Evolutionary conservation across 257 asterid species (phyloP).

Genomic region (Solanum virginianum): DNA sequence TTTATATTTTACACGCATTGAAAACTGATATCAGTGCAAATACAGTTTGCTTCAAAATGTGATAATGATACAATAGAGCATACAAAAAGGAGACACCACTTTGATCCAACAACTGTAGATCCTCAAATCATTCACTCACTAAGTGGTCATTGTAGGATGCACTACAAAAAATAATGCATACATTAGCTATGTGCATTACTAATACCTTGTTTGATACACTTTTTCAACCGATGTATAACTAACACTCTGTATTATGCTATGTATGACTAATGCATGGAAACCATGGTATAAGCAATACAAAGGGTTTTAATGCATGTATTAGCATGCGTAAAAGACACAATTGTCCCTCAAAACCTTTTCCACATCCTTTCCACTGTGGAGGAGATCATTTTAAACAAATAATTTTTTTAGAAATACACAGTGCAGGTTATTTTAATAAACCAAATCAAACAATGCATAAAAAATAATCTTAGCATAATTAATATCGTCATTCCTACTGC

Average conservation of each 20-base stretch:
- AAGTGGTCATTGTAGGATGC: neutral
- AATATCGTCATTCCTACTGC: neutral
- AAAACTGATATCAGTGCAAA: neutral
- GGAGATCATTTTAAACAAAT: neutral
- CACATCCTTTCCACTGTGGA: neutral
- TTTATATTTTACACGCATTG: neutral
- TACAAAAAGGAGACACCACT: neutral
- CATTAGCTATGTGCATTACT: neutral
- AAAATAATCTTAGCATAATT: neutral
- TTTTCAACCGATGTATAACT: neutral
- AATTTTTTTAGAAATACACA: neutral
- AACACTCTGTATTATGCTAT: neutral
- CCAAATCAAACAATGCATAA: neutral
- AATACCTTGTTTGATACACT: neutral
- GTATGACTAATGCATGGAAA: neutral
- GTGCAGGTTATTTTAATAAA: neutral
- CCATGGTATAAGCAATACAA: neutral
- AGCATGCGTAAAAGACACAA: neutral
- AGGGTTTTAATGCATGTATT: neutral
- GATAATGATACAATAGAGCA: neutral
- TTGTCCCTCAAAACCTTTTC: neutral
- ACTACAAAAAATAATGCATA: neutral
- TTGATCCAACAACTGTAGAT: neutral
- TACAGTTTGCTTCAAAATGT: neutral
- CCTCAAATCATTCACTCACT: neutral